Evolutionary conservation across 495 filamentous ascomycete genomes (phyloP).

Genomic region (Tuber calosporum): DNA sequence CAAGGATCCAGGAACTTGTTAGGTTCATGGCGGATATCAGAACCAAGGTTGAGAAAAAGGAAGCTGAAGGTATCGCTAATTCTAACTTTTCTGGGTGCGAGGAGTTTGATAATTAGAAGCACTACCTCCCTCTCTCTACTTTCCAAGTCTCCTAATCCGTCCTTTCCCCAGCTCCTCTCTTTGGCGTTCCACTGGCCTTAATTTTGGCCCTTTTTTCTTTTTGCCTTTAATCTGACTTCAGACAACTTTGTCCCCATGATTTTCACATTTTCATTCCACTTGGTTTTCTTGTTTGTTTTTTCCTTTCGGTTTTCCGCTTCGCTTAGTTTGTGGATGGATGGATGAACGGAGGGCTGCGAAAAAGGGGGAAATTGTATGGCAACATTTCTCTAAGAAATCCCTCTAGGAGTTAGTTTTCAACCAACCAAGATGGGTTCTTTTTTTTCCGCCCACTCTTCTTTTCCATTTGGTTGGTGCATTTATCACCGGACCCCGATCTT

Average conservation of each 20-base stretch:
- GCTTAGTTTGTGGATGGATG: not conserved
- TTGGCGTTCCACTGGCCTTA: not conserved
- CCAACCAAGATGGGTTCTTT: not conserved
- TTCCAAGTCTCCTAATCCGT: not conserved
- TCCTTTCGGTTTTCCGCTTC: not conserved
- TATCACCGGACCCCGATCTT: too few relatives aligned
- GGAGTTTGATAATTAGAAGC: not conserved
- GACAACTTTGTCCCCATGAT: not conserved
- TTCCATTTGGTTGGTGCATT: too few relatives aligned
- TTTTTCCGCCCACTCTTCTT: too few relatives aligned
- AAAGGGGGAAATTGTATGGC: not conserved
- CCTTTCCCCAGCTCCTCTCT: not conserved
- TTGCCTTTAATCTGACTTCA: not conserved
- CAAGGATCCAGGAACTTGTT: conserved; percentile 18
- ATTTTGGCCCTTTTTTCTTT: not conserved
- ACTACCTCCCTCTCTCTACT: not conserved
- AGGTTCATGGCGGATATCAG: conserved; percentile 24
- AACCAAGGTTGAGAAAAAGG: conserved; percentile 13
- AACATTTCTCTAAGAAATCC: not conserved
- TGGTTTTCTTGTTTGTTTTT: not conserved
- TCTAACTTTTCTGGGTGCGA: not conserved
- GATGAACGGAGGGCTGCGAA: not conserved
- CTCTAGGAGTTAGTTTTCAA: not conserved
- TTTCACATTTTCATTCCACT: not conserved
- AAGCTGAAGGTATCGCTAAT: not conserved